A percentile compares a stretch with the other conserved stretches of the same genome.
Conservation (phyloP, 2,329 filamentous ascomycete species). For the Chrysoporthe austroafricana region DNA sequence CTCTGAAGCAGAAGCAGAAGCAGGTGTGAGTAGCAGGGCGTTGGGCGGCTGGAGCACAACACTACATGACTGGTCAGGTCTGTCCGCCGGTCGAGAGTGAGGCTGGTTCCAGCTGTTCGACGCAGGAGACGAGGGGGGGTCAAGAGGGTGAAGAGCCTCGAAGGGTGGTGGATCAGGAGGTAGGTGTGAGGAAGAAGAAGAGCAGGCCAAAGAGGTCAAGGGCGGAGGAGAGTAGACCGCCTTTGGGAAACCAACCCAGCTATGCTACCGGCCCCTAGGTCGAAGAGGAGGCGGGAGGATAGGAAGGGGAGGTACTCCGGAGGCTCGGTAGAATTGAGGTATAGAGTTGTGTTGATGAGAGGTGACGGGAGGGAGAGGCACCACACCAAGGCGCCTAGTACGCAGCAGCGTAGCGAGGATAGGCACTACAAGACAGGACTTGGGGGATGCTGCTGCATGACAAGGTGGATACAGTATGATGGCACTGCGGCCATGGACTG, state of each 20-base stretch:
- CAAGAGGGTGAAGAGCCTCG: neutral
- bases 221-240: conserved; percentile 11
- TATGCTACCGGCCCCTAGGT: conserved; percentile 23
- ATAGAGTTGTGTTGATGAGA: conserved; percentile 7
- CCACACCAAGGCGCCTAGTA: conserved; percentile 13
- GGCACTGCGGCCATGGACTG: conserved; percentile 8
- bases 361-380: conserved; percentile 17
- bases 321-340: conserved; percentile 5
- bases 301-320: conserved; percentile 16
- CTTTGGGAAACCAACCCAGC: conserved; percentile 20
- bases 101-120: neutral
- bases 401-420: conserved; percentile 17
- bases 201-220: conserved; percentile 19
- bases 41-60: conserved; percentile 19
- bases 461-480: conserved; percentile 21
- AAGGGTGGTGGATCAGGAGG: conserved; percentile 16
- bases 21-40: conserved; percentile 15
- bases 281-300: conserved; percentile 21
- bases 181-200: conserved; percentile 10
- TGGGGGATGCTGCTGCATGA: neutral
- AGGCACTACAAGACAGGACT: conserved; percentile 2
- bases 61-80: conserved; percentile 27
- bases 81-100: neutral
- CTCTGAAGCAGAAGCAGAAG: conserved; percentile 22
- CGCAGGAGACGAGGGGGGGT: conserved; percentile 4